Evolutionary conservation across 208 protist species (phyloP).

Genomic region (Crithidia mellificae): DNA sequence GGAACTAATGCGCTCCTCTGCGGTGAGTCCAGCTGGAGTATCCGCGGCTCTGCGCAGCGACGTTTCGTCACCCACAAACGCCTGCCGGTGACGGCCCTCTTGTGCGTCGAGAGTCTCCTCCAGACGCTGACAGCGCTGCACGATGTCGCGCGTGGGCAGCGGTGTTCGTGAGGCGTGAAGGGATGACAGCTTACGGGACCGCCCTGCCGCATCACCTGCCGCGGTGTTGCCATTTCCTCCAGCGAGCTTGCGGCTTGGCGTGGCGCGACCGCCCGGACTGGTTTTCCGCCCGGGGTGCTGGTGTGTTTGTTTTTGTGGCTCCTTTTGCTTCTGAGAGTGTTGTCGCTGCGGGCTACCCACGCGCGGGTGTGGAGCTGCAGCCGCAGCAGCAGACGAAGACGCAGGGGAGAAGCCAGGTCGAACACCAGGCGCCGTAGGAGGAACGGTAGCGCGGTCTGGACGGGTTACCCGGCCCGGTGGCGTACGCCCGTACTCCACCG

Average conservation of each 20-base stretch:
- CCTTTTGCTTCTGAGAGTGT: no score
- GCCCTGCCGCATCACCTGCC: background rate
- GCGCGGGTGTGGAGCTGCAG: background rate
- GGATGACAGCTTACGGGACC: background rate
- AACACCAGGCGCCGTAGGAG: no score
- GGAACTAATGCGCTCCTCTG: background rate
- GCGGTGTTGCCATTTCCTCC: background rate
- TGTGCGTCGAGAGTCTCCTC: constrained; percentile 32
- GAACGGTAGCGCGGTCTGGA: background rate
- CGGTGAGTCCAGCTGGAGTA: background rate
- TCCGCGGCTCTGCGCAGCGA: background rate
- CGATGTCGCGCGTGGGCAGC: constrained; percentile 34
- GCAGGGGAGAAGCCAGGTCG: background rate
- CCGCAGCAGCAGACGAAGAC: background rate
- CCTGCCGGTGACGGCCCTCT: constrained; percentile 18
- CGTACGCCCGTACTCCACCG: background rate
- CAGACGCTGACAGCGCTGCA: constrained; percentile 34
- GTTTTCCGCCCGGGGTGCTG: background rate
- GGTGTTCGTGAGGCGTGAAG: background rate
- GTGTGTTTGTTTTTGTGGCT: background rate
- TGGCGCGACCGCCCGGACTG: background rate
- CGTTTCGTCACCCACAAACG: background rate
- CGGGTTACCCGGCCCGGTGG: background rate
- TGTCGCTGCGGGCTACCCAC: no score
- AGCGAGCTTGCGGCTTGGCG: background rate